These are phyloP conservation scores for Heterobasidion occidentale DNA, from an alignment of 1,284 basidiomycete species.

Conservation along the genomic window DNA sequence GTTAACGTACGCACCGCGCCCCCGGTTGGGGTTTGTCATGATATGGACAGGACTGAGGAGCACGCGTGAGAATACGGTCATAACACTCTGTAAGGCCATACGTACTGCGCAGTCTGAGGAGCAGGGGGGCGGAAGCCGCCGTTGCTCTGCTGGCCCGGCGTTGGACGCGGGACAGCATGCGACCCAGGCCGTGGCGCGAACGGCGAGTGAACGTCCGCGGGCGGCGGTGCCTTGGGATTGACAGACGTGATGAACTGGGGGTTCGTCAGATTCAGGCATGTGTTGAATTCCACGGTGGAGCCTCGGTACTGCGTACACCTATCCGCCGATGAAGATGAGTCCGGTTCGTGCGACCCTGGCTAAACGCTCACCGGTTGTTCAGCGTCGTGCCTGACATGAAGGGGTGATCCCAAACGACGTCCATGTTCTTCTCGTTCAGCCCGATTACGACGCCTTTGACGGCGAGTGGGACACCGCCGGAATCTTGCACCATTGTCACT, in stretches of 20 bases:
- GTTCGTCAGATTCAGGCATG: conserved; percentile 79
- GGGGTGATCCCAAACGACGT: conserved; percentile 94
- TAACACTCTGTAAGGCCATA: background rate
- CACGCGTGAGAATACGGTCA: background rate
- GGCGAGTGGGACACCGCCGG: conserved; percentile 87
- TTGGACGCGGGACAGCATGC: conserved; percentile 47
- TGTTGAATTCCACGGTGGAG: conserved; percentile 75
- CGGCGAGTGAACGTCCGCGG: conserved; percentile 28
- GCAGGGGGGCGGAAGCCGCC: conserved; percentile 51
- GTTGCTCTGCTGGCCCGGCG: conserved; percentile 41
- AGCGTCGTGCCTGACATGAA: conserved; percentile 93
- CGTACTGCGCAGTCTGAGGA: conserved; percentile 27
- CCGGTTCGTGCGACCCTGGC: background rate
- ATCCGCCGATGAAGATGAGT: background rate
- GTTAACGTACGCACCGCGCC: conserved; percentile 24
- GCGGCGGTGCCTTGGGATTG: conserved; percentile 40
- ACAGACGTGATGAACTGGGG: conserved; percentile 77
- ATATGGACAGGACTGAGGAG: conserved; percentile 33
- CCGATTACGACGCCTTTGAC: conserved; percentile 94
- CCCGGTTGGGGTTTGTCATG: conserved; percentile 65
- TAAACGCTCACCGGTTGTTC: conserved; percentile 59
- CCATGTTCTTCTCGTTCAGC: conserved; percentile 80
- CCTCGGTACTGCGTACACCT: conserved; percentile 90
- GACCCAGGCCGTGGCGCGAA: conserved; percentile 69
- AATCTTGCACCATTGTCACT: conserved; percentile 93